A percentile compares a stretch with the other conserved stretches of the same genome.
phyloP scores from a whole-genome alignment of 345 rosid species.

The Tarenaya hassleriana region DNA sequence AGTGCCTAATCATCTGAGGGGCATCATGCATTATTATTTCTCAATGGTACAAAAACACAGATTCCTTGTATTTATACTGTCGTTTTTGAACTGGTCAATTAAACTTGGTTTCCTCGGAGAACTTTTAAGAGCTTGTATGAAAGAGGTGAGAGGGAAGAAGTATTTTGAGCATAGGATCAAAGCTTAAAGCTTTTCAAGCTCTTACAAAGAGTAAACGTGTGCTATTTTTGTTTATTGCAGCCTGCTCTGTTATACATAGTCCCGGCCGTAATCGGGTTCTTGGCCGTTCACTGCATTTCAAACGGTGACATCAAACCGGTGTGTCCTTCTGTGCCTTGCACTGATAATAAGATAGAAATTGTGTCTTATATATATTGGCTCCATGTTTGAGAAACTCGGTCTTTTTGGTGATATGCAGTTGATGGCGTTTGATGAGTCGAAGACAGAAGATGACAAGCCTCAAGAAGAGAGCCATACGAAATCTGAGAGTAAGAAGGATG shows the following conservation, averaged over 20 bases:
- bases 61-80: too few species aligned
- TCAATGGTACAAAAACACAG: too few species aligned
- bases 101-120: too few species aligned
- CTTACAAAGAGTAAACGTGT: too few species aligned
- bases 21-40: too few species aligned
- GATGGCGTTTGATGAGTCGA: conserved; percentile 84
- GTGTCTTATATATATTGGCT: neutral
- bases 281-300: conserved; percentile 85
- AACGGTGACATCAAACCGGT: conserved; percentile 96
- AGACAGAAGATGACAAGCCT: conserved; percentile 37
- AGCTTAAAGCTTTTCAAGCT: too few species aligned
- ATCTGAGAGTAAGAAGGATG: conserved; percentile 11
- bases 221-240: conserved; percentile 32
- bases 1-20: too few species aligned
- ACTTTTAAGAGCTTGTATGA: too few species aligned
- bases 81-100: too few species aligned
- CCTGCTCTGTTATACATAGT: conserved; percentile 97
- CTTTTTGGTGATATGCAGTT: conserved; percentile 37
- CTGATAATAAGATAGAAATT: neutral
- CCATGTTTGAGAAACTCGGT: neutral
- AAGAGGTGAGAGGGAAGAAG: too few species aligned
- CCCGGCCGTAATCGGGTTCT: conserved; percentile 85
- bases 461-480: conserved; percentile 41
- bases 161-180: too few species aligned
- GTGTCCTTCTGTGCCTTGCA: conserved; percentile 22